These are phyloP conservation scores for Neurospora hispaniola DNA, from an alignment of 495 filamentous ascomycete species.

Conservation along the genomic window DNA sequence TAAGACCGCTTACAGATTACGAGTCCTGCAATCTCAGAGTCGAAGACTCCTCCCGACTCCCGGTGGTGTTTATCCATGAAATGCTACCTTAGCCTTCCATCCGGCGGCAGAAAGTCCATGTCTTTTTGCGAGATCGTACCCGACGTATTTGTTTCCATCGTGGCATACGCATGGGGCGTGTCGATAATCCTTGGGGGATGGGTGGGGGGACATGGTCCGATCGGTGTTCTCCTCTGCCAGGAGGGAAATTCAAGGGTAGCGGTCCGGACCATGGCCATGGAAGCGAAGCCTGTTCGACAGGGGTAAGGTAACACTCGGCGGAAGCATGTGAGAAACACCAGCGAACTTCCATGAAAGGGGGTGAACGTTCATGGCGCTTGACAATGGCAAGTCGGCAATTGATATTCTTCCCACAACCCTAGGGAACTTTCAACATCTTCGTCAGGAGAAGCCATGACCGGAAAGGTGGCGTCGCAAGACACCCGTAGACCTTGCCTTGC, in stretches of 20 bases:
- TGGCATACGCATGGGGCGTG: neutral
- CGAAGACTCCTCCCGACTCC: neutral
- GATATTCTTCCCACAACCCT: neutral
- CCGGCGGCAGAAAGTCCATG: neutral
- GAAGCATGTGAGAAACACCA: neutral
- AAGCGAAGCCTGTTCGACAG: neutral
- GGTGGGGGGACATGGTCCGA: neutral
- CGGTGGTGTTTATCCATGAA: neutral
- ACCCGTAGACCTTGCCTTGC: neutral
- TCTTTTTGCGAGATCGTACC: neutral
- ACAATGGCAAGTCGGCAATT: neutral
- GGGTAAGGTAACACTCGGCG: neutral
- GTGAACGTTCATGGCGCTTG: neutral
- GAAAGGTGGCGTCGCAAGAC: neutral
- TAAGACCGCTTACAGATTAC: neutral
- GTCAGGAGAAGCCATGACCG: neutral
- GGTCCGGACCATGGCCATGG: neutral
- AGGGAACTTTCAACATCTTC: neutral
- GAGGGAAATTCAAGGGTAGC: neutral
- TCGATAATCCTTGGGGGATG: neutral
- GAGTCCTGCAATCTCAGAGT: neutral
- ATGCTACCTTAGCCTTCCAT: neutral
- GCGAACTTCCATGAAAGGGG: neutral
- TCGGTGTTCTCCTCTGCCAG: neutral
- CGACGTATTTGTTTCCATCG: neutral